phyloP scores from a whole-genome alignment of 2,329 filamentous ascomycete genomes.

The Harringtonia aguacate region DNA sequence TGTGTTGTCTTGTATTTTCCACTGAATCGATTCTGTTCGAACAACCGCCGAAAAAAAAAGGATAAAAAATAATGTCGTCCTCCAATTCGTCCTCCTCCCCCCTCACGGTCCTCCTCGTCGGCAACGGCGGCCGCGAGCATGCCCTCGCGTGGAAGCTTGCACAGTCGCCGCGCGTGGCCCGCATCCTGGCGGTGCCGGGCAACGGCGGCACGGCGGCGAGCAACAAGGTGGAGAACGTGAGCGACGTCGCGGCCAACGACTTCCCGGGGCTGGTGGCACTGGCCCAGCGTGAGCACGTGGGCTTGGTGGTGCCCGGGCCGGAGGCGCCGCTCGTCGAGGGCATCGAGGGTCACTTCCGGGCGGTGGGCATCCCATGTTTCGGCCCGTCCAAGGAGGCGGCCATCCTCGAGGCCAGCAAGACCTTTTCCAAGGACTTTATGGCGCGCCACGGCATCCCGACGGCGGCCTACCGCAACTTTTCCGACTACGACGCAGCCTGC shows the following conservation, averaged over 20 bases:
- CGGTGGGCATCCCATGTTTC: slow-evolving; percentile 67
- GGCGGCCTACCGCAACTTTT: slow-evolving; percentile 83
- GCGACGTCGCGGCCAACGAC: slow-evolving; percentile 55
- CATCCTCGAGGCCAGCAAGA: slow-evolving; percentile 90
- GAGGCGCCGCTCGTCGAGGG: slow-evolving; percentile 92
- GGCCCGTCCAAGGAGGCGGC: slow-evolving; percentile 79
- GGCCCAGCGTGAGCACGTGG: slow-evolving; percentile 61
- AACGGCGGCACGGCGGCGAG: slow-evolving; percentile 76
- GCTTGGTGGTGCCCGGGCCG: slow-evolving; percentile 80
- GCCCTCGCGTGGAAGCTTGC: slow-evolving; percentile 89
- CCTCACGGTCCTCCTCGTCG: slow-evolving; percentile 61
- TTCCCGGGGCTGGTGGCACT: slow-evolving; percentile 69
- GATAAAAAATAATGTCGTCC: too few relatives aligned
- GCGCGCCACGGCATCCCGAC: slow-evolving; percentile 81
- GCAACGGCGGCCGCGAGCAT: slow-evolving; percentile 91
- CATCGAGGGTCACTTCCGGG: slow-evolving; percentile 71
- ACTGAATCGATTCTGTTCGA: too few relatives aligned
- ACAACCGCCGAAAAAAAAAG: too few relatives aligned
- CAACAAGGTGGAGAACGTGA: slow-evolving; percentile 59
- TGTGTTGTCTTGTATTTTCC: too few relatives aligned
- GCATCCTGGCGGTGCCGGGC: slow-evolving; percentile 62
- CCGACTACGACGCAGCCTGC: slow-evolving; percentile 59
- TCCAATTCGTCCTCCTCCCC: neutral
- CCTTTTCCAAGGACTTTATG: slow-evolving; percentile 98
- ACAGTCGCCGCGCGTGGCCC: slow-evolving; percentile 67